A percentile compares a stretch with the other conserved stretches of the same genome.
These are phyloP conservation scores for Lentinula detonsa DNA, from an alignment of 768 basidiomycete genomes.

Conservation along the genomic window DNA sequence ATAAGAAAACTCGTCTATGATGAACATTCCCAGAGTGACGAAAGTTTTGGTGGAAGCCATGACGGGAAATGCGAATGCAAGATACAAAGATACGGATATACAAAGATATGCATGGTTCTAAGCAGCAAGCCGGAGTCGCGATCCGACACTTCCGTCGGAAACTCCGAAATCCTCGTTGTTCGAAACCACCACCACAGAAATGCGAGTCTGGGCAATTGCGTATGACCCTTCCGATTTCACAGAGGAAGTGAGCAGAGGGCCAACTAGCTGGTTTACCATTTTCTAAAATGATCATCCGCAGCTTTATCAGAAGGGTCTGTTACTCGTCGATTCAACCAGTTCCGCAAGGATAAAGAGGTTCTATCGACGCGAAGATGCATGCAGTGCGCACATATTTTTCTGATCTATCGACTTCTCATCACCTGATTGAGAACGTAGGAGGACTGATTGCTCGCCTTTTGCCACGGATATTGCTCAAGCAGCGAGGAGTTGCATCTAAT, in stretches of 20 bases:
- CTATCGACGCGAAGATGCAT: constrained; percentile 68
- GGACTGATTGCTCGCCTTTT: constrained; percentile 75
- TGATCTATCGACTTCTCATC: neutral
- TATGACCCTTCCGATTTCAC: constrained; percentile 34
- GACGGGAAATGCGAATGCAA: constrained; percentile 4
- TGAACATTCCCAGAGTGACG: constrained; percentile 83
- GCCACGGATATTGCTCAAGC: constrained; percentile 54
- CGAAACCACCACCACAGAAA: constrained; percentile 11
- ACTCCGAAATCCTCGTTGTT: constrained; percentile 3
- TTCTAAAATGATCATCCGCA: constrained; percentile 17
- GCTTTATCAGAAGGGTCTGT: constrained; percentile 60
- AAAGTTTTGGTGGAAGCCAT: constrained; percentile 27
- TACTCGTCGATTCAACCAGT: constrained; percentile 51
- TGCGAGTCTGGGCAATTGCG: constrained; percentile 40
- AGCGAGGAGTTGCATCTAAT: constrained; percentile 44
- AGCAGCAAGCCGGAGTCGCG: neutral
- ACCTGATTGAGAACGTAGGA: constrained; percentile 34
- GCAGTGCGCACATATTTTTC: constrained; percentile 42
- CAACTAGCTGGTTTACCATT: neutral
- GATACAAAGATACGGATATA: neutral
- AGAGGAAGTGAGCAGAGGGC: constrained; percentile 16
- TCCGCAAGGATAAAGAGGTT: constrained; percentile 56
- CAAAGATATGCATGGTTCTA: neutral
- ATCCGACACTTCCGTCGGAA: constrained; percentile 6
- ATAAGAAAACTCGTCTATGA: constrained; percentile 77